phyloP scores from a whole-genome alignment of 192 early-diverging fungal genomes.

The Rhizoclosmatium sp. region DNA sequence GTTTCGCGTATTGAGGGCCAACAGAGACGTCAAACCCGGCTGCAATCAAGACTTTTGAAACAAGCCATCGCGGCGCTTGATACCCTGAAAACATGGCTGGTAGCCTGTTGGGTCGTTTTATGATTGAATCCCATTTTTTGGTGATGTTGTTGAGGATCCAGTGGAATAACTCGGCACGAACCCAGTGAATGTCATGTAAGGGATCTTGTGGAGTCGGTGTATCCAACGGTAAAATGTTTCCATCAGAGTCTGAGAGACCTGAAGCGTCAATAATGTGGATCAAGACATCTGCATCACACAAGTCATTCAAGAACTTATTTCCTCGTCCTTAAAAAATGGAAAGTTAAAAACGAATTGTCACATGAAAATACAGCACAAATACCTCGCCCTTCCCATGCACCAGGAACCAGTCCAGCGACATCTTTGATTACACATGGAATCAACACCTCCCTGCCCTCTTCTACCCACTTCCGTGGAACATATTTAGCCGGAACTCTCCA shows the following conservation, averaged over 20 bases:
- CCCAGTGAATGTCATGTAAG: conserved; percentile 42
- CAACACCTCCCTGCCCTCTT: conserved; percentile 25
- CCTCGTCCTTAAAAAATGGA: conserved; percentile 19
- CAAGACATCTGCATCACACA: conserved; percentile 41
- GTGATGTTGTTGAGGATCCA: conserved; percentile 39
- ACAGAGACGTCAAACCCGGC: conserved; percentile 32
- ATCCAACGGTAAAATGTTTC: conserved; percentile 28
- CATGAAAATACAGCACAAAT: neutral
- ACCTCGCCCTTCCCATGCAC: conserved; percentile 43
- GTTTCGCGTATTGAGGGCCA: conserved; percentile 14
- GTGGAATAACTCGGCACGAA: conserved; percentile 28
- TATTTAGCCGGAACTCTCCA: conserved; percentile 20
- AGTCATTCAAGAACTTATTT: conserved; percentile 41
- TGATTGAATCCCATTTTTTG: conserved; percentile 35
- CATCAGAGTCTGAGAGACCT: conserved; percentile 32
- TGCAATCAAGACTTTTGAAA: conserved; percentile 5
- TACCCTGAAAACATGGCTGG: conserved; percentile 39
- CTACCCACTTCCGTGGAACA: conserved; percentile 31
- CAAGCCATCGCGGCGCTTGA: conserved; percentile 38
- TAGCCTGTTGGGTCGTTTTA: conserved; percentile 26
- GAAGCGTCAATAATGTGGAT: conserved; percentile 39
- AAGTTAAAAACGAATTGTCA: conserved; percentile 1
- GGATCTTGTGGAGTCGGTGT: conserved; percentile 34
- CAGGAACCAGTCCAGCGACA: conserved; percentile 43
- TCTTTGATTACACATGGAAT: conserved; percentile 41